These are phyloP conservation scores for Physaria fendleri DNA, from an alignment of 345 rosid genomes.

Conservation along the genomic window DNA sequence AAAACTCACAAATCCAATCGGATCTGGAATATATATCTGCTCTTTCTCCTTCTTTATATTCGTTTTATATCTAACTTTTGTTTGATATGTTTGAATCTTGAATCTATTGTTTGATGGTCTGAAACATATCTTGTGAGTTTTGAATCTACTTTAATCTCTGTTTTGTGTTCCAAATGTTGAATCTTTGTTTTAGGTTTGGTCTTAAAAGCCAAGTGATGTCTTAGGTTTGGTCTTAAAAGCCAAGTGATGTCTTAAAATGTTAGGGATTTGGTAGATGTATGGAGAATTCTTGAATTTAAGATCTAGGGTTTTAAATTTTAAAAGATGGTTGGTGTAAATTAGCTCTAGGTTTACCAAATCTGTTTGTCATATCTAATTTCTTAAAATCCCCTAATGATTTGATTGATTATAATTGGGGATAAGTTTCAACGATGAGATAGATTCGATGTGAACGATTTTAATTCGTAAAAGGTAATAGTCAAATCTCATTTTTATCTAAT, in stretches of 20 bases:
- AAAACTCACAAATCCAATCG: not conserved
- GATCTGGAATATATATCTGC: slow-evolving; percentile 4
- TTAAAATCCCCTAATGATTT: not conserved
- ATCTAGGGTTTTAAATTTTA: not conserved
- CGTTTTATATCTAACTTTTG: not conserved
- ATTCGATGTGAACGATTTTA: not conserved
- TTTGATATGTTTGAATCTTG: not conserved
- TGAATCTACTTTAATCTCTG: not conserved
- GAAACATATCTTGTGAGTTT: not conserved
- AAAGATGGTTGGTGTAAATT: not conserved
- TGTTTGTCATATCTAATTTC: not conserved
- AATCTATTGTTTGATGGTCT: not conserved
- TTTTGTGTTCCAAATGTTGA: not conserved
- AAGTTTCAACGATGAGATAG: not conserved
- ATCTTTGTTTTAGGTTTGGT: not conserved
- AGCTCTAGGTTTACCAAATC: not conserved
- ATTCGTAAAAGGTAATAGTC: not conserved
- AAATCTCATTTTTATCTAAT: not conserved
- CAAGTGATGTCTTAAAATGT: too few relatives aligned
- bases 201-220: not conserved
- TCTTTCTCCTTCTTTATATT: not conserved
- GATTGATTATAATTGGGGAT: not conserved
- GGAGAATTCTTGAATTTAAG: not conserved
- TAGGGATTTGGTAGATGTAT: not conserved
- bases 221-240: too few relatives aligned